Percentiles rank a stretch among this genome's conserved stretches.
These are phyloP conservation scores for Rhytidiadelphus loreus DNA, from an alignment of 225 moss, liverwort and hornwort genomes.

Conservation along the genomic window DNA sequence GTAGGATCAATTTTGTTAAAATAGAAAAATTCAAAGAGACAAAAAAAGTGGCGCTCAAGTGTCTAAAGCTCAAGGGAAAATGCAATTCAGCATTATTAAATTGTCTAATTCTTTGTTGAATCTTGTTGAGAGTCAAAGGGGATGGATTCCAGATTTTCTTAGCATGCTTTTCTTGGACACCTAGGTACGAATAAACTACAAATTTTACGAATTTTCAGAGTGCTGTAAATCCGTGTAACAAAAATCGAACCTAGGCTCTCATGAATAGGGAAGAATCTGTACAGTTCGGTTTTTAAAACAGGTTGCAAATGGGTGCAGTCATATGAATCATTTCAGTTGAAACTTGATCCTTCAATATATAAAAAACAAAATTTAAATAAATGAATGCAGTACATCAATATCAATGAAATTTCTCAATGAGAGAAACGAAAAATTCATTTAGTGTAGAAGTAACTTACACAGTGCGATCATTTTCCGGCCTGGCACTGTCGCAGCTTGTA, in stretches of 20 bases:
- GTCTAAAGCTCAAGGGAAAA: not conserved
- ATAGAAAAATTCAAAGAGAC: not conserved
- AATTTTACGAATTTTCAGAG: not conserved
- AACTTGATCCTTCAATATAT: not conserved
- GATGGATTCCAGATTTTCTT: not conserved
- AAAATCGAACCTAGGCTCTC: not conserved
- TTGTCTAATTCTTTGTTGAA: not conserved
- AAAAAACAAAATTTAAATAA: not conserved
- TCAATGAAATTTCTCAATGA: not conserved
- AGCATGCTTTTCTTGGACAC: not conserved
- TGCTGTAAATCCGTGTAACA: not conserved
- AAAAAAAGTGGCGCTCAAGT: not conserved
- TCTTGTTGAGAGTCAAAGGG: not conserved
- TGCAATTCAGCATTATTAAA: not conserved
- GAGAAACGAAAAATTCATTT: not conserved
- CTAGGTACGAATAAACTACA: not conserved
- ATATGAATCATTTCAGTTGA: too few relatives aligned
- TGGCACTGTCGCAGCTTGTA: constrained; percentile 11
- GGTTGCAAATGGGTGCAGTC: not conserved
- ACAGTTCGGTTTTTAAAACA: not conserved
- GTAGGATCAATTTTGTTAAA: not conserved
- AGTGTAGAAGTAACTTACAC: constrained; percentile 16
- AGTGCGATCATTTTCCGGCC: constrained; percentile 8
- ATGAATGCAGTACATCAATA: not conserved
- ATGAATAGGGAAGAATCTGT: not conserved